Evolutionary conservation across 129 eudicot species (phyloP).

Genomic region (Rutidosis leptorrhynchoides): DNA sequence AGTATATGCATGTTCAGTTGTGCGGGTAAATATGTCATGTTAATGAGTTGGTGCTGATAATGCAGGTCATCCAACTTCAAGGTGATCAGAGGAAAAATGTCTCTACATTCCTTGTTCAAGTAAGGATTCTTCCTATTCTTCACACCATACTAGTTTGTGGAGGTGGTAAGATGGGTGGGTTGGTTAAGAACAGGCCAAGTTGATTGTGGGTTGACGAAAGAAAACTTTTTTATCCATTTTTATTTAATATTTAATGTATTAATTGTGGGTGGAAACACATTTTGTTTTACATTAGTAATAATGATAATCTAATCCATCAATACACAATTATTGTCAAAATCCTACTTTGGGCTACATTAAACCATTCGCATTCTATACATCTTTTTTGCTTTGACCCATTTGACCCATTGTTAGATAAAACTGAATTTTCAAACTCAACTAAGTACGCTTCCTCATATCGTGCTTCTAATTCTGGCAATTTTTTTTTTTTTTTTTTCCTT

Average conservation of each 20-base stretch:
- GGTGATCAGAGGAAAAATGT: constrained; percentile 45
- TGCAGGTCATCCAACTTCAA: constrained; percentile 40
- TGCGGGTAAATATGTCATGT: neutral
- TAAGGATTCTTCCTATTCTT: constrained; percentile 4
- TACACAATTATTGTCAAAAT: neutral
- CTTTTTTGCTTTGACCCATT: neutral
- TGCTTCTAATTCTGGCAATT: neutral
- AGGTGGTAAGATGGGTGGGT: neutral
- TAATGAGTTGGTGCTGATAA: neutral
- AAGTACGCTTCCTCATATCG: neutral
- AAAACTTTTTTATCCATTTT: neutral
- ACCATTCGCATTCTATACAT: neutral
- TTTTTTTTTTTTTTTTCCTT: neutral
- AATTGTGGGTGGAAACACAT: neutral
- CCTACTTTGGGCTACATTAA: neutral
- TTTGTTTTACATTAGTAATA: neutral
- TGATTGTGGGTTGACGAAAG: neutral
- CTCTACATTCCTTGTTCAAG: constrained; percentile 38
- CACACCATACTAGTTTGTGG: neutral
- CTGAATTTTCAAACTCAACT: neutral
- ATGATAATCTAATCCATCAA: neutral
- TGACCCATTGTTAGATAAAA: neutral
- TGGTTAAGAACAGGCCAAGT: neutral
- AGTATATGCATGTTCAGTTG: neutral
- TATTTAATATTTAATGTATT: too few relatives aligned